Evolutionary conservation across 163 green algal species (phyloP).

Genomic region (Smithsoniella earleae): DNA sequence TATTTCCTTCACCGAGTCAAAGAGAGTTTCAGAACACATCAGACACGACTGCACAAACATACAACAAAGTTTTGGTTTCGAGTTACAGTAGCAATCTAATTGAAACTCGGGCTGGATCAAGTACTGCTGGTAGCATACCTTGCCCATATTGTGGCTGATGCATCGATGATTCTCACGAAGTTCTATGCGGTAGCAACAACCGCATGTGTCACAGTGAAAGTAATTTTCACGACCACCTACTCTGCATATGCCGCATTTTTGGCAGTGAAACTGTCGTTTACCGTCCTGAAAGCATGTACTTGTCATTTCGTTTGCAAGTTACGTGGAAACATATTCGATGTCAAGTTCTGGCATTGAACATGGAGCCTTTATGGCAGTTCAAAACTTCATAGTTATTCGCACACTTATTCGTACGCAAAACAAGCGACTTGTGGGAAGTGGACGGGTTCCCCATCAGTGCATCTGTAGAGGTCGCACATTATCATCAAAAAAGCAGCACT

Average conservation of each 20-base stretch:
- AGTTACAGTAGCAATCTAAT: too few species aligned
- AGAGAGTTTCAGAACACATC: conserved; percentile 86
- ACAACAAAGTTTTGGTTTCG: too few species aligned
- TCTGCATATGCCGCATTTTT: conserved; percentile 78
- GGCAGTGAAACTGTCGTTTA: conserved; percentile 88
- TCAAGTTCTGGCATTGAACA: too few species aligned
- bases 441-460: background rate
- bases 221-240: conserved; percentile 81
- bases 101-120: too few species aligned
- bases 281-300: too few species aligned
- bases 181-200: conserved; percentile 70
- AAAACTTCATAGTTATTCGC: background rate
- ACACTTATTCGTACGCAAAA: background rate
- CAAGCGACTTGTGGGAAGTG: background rate
- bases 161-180: conserved; percentile 66
- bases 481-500: conserved; percentile 86
- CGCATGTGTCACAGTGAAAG: conserved; percentile 90
- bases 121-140: too few species aligned
- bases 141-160: conserved; percentile 69
- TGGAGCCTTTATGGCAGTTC: too few species aligned
- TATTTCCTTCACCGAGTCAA: conserved; percentile 72
- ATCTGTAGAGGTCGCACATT: conserved; percentile 36
- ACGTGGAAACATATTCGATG: too few species aligned
- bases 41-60: too few species aligned
- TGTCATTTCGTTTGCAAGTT: too few species aligned